phyloP scores from a whole-genome alignment of 208 protist species.

The Herpetomonas samuelpessoai region DNA sequence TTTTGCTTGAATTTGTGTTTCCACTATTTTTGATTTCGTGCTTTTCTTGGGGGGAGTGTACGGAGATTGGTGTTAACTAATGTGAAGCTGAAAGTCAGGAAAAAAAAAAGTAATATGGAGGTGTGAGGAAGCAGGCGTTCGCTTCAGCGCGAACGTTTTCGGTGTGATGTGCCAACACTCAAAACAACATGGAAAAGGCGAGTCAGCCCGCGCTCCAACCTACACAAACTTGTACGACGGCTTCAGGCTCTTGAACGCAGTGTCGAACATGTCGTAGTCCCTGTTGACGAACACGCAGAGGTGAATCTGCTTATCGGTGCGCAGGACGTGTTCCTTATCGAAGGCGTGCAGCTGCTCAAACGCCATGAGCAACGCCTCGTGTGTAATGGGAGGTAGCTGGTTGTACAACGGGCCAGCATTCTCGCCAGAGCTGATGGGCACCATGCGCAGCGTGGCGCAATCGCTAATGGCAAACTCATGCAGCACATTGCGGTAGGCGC shows the following conservation, averaged over 20 bases:
- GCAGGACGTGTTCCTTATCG: conserved; percentile 76
- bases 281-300: conserved; percentile 88
- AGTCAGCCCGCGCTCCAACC: not conserved
- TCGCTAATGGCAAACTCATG: conserved; percentile 84
- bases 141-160: no score
- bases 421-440: conserved; percentile 62
- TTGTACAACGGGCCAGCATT: conserved; percentile 69
- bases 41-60: conserved; percentile 1
- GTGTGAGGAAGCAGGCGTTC: not conserved
- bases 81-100: no score
- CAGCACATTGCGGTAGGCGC: conserved; percentile 83
- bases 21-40: no score
- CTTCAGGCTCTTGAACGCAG: conserved; percentile 54
- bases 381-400: conserved; percentile 67
- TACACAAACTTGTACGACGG: not conserved
- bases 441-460: conserved; percentile 67
- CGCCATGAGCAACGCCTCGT: conserved; percentile 65
- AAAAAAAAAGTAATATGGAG: not conserved
- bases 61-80: no score
- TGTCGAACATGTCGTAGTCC: conserved; percentile 84
- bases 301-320: conserved; percentile 67
- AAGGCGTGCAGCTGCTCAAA: conserved; percentile 83
- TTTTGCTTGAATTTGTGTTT: no score
- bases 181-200: conserved; percentile 1
- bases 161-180: no score